Percentiles rank a stretch among this genome's conserved stretches.
phyloP scores from a whole-genome alignment of 768 basidiomycete species.

The Candolleomyces efflorescens region DNA sequence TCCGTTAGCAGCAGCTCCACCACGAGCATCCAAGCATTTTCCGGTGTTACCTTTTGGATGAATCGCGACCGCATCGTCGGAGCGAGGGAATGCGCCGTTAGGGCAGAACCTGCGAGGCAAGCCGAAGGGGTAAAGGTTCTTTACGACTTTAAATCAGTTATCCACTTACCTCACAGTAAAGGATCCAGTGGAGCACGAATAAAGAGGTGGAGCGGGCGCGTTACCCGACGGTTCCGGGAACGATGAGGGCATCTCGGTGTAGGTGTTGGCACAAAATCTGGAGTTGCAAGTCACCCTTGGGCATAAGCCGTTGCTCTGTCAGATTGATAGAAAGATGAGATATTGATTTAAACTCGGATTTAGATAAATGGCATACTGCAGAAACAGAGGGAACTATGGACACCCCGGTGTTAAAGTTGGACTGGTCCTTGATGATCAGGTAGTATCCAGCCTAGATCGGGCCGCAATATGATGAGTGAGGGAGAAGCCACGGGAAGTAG shows the following conservation, averaged over 20 bases:
- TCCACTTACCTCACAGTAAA: neutral
- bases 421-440: neutral
- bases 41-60: conserved; percentile 17
- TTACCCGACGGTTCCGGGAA: conserved; percentile 17
- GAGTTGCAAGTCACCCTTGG: neutral
- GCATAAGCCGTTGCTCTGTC: neutral
- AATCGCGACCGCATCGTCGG: neutral
- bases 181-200: conserved; percentile 12
- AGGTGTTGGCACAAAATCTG: neutral
- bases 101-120: conserved; percentile 1
- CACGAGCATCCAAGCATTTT: conserved; percentile 30
- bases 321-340: neutral
- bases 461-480: neutral
- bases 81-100: neutral
- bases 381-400: neutral
- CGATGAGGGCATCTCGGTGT: conserved; percentile 13
- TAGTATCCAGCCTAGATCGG: neutral
- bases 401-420: neutral
- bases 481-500: too few species aligned
- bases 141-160: neutral
- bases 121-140: neutral
- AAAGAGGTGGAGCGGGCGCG: conserved; percentile 18
- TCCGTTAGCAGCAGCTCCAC: conserved; percentile 21
- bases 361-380: neutral
- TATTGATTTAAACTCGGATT: neutral